phyloP scores from a whole-genome alignment of 208 protist genomes.

The Trypanosoma melophagium region DNA sequence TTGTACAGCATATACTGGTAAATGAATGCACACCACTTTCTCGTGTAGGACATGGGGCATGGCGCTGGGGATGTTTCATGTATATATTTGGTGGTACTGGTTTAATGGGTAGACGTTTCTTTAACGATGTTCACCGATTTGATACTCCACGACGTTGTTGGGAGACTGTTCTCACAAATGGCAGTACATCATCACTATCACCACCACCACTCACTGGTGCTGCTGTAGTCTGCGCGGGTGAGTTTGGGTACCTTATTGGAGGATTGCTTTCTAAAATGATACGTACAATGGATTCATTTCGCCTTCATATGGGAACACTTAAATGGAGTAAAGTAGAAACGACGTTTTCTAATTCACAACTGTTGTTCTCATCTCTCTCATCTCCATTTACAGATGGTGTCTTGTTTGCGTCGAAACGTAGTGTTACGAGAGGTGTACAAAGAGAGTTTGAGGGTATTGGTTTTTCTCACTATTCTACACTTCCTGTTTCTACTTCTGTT shows the following conservation, averaged over 20 bases:
- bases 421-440: background rate
- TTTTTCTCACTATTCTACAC: too few relatives aligned
- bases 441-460: too few relatives aligned
- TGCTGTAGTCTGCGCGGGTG: conserved; percentile 10
- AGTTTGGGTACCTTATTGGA: conserved; percentile 15
- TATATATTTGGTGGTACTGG: conserved; percentile 20
- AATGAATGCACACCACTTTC: background rate
- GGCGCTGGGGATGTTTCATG: conserved; percentile 16
- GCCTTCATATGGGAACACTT: background rate
- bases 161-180: conserved; percentile 6
- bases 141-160: conserved; percentile 10
- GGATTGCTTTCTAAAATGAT: conserved; percentile 20
- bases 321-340: conserved; percentile 6
- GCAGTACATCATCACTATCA: background rate
- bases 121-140: conserved; percentile 16
- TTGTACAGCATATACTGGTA: background rate
- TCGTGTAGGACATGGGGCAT: conserved; percentile 11
- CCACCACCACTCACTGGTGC: conserved; percentile 7
- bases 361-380: background rate
- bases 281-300: conserved; percentile 3
- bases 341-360: background rate
- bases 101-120: conserved; percentile 12
- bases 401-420: too few relatives aligned
- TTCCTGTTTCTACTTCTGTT: too few relatives aligned
- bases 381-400: too few relatives aligned